A percentile compares a stretch with the other conserved stretches of the same genome.
Conservation (phyloP, 345 rosid species). For the Brassica cretica region DNA sequence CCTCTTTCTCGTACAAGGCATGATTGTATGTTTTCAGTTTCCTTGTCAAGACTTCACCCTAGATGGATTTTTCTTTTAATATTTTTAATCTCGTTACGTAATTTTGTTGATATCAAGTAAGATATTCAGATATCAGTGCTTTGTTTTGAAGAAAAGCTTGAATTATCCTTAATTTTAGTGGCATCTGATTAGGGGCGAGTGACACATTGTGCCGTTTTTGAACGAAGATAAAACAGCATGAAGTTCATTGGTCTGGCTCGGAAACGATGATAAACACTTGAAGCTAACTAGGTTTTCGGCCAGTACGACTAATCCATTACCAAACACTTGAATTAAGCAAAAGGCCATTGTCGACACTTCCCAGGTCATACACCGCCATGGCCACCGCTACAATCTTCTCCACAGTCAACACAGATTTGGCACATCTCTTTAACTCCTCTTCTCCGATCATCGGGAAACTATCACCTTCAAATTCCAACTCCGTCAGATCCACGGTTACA, state of each 20-base stretch:
- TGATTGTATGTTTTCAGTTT: not conserved
- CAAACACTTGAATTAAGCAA: not conserved
- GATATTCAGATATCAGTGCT: not conserved
- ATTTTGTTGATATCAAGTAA: not conserved
- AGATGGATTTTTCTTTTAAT: not conserved
- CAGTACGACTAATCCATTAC: not conserved
- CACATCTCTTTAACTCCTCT: not conserved
- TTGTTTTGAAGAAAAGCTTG: not conserved
- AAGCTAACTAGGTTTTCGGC: not conserved
- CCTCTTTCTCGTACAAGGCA: not conserved
- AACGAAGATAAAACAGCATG: slow-evolving; percentile 14
- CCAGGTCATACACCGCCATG: slow-evolving; percentile 24
- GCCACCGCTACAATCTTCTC: slow-evolving; percentile 32
- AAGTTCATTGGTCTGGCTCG: not conserved
- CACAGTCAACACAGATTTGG: slow-evolving; percentile 6
- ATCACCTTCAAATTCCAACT: not conserved
- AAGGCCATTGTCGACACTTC: slow-evolving; percentile 27
- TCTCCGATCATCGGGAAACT: slow-evolving; percentile 17
- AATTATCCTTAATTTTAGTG: not conserved
- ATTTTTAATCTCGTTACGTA: not conserved
- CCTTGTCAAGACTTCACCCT: not conserved
- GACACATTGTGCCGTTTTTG: slow-evolving; percentile 20
- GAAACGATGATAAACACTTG: not conserved
- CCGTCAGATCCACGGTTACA: slow-evolving; percentile 33
- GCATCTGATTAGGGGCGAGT: not conserved